Evolutionary conservation across 2,329 filamentous ascomycete species (phyloP).

Genomic region (Scedosporium minutisporum): DNA sequence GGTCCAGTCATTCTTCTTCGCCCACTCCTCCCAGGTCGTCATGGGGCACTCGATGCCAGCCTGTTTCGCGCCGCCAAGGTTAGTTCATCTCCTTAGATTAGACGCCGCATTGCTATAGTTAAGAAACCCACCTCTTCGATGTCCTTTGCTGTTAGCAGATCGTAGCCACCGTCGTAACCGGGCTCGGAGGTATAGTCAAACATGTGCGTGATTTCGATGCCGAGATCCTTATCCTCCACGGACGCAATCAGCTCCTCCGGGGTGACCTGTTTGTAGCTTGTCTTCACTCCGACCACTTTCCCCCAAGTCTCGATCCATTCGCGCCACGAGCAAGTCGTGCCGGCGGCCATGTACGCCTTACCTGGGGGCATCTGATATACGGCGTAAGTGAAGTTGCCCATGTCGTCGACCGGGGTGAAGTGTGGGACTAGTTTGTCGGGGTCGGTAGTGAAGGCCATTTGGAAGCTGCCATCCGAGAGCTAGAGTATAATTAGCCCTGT

Average conservation of each 20-base stretch:
- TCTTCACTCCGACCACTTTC: constrained; percentile 21
- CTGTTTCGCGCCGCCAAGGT: constrained; percentile 14
- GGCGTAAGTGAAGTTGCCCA: constrained; percentile 37
- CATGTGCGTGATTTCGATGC: constrained; percentile 35
- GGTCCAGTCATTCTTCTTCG: constrained; percentile 26
- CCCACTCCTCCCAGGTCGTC: constrained; percentile 27
- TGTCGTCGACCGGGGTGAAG: constrained; percentile 34
- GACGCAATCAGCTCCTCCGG: constrained; percentile 29
- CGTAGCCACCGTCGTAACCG: constrained; percentile 38
- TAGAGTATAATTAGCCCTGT: not conserved
- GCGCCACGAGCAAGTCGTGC: constrained; percentile 33
- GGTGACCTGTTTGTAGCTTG: constrained; percentile 28
- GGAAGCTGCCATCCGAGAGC: constrained; percentile 27
- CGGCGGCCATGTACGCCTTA: constrained; percentile 37
- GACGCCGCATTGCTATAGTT: fast-evolving
- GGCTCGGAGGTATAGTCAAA: constrained; percentile 35
- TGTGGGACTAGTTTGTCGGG: constrained; percentile 31
- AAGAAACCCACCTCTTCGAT: constrained; percentile 27
- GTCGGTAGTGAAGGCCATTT: constrained; percentile 36
- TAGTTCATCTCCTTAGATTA: not conserved
- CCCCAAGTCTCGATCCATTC: constrained; percentile 35
- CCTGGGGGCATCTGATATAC: constrained; percentile 39
- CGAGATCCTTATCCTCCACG: constrained; percentile 28
- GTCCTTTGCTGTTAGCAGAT: constrained; percentile 31
- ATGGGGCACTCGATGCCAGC: constrained; percentile 34